These are phyloP conservation scores for Sporothrix luriei DNA, from an alignment of 2,329 filamentous ascomycete genomes.

Conservation along the genomic window DNA sequence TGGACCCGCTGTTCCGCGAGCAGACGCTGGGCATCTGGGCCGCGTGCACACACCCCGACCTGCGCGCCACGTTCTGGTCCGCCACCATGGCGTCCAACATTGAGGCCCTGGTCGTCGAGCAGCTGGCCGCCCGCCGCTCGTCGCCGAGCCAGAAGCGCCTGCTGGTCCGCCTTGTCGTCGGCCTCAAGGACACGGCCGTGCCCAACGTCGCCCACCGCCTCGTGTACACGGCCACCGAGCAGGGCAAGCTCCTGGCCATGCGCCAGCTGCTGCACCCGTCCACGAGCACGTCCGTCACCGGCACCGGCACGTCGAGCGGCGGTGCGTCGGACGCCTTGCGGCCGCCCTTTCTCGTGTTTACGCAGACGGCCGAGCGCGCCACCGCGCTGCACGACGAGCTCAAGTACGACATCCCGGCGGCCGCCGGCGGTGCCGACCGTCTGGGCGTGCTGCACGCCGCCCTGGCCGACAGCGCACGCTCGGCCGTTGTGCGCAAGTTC, in stretches of 20 bases:
- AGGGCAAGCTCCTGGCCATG: constrained; percentile 88
- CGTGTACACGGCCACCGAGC: constrained; percentile 87
- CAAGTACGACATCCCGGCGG: constrained; percentile 87
- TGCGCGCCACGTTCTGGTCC: constrained; percentile 86
- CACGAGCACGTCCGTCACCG: constrained; percentile 47
- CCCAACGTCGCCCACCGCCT: constrained; percentile 89
- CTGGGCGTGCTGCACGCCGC: constrained; percentile 90
- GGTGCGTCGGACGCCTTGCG: constrained; percentile 58
- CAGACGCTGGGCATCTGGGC: constrained; percentile 86
- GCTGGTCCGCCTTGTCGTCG: constrained; percentile 86
- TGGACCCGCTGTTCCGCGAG: constrained; percentile 86
- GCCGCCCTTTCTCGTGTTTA: constrained; percentile 92
- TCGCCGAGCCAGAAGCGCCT: constrained; percentile 44
- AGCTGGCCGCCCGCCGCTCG: constrained; percentile 50
- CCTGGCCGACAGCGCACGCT: constrained; percentile 73
- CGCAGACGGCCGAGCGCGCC: constrained; percentile 91
- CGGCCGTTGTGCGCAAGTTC: constrained; percentile 84
- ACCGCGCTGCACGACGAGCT: constrained; percentile 85
- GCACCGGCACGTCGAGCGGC: constrained; percentile 27
- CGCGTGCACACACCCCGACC: constrained; percentile 68
- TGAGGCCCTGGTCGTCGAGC: constrained; percentile 73
- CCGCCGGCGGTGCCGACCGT: constrained; percentile 79
- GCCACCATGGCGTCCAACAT: constrained; percentile 96
- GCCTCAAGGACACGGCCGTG: constrained; percentile 91
- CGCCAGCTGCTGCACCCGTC: constrained; percentile 84